Conservation (phyloP, 2,329 filamentous ascomycete genomes). For the Fusarium heterosporum region DNA sequence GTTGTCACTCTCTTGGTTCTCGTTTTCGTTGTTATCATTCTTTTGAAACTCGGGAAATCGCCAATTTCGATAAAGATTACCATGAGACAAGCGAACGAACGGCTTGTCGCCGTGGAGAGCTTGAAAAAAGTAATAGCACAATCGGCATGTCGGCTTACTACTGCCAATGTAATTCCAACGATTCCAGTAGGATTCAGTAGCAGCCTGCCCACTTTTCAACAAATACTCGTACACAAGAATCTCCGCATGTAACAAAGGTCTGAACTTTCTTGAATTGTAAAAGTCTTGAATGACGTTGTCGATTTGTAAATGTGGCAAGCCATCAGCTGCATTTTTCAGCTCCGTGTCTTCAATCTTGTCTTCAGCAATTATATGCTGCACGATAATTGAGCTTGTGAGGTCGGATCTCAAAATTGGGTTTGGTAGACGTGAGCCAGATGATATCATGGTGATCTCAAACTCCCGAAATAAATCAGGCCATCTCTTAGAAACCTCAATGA, state of each 20-base stretch:
- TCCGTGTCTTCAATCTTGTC: background rate
- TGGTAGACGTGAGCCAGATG: conserved; percentile 31
- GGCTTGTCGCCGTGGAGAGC: conserved; percentile 18
- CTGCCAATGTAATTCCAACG: conserved; percentile 50
- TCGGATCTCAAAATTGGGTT: background rate
- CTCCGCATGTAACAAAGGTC: conserved; percentile 50
- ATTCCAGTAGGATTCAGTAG: conserved; percentile 43
- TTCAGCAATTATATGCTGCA: background rate
- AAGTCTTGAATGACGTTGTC: conserved; percentile 26
- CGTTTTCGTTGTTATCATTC: background rate
- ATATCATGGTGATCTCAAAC: conserved; percentile 41
- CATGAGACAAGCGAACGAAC: conserved; percentile 45
- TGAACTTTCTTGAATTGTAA: conserved; percentile 26
- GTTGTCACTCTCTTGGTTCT: background rate
- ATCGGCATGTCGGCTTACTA: conserved; percentile 53
- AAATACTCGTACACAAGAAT: conserved; percentile 44
- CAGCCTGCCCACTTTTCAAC: background rate
- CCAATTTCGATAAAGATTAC: conserved; percentile 53
- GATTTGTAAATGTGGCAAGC: conserved; percentile 36
- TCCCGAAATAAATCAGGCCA: conserved; percentile 47
- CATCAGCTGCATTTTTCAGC: background rate
- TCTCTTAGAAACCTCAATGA: conserved; percentile 10
- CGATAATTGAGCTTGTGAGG: conserved; percentile 4
- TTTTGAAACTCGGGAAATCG: conserved; percentile 42
- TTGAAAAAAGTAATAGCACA: conserved; percentile 51